Evolutionary conservation across 495 filamentous ascomycete species (phyloP).

Genomic region (Podospora sp.): DNA sequence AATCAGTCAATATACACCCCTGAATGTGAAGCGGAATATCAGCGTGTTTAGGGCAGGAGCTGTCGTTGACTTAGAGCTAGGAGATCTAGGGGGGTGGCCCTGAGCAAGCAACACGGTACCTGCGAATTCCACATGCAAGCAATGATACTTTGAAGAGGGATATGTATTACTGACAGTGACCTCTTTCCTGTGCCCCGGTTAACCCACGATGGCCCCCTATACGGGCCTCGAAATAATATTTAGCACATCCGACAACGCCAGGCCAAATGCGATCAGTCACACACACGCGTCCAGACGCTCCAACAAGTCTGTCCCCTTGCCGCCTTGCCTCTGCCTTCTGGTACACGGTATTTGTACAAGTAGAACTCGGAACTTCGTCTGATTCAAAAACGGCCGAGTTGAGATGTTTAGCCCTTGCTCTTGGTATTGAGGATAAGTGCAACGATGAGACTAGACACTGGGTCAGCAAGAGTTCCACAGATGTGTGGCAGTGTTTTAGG

Average conservation of each 20-base stretch:
- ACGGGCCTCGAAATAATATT: not conserved
- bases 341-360: slow-evolving; percentile 9
- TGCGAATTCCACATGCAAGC: not conserved
- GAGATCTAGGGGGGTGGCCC: not conserved
- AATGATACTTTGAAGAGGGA: not conserved
- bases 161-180: not conserved
- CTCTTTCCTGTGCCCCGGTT: slow-evolving; percentile 5
- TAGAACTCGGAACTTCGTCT: not conserved
- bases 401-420: slow-evolving; percentile 49
- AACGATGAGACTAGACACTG: slow-evolving; percentile 44
- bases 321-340: not conserved
- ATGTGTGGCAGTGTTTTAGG: too few species aligned
- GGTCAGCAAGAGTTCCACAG: slow-evolving; percentile 12
- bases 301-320: not conserved
- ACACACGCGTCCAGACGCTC: not conserved
- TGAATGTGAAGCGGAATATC: not conserved
- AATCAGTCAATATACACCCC: not conserved
- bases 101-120: not conserved
- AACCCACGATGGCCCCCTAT: not conserved
- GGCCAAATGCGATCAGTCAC: slow-evolving; percentile 15
- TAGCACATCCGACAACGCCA: slow-evolving; percentile 14
- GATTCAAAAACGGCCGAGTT: not conserved
- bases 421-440: slow-evolving; percentile 58
- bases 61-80: not conserved
- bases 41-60: not conserved